phyloP scores from a whole-genome alignment of 257 asterid genomes.

The Thymus mandschuricus region DNA sequence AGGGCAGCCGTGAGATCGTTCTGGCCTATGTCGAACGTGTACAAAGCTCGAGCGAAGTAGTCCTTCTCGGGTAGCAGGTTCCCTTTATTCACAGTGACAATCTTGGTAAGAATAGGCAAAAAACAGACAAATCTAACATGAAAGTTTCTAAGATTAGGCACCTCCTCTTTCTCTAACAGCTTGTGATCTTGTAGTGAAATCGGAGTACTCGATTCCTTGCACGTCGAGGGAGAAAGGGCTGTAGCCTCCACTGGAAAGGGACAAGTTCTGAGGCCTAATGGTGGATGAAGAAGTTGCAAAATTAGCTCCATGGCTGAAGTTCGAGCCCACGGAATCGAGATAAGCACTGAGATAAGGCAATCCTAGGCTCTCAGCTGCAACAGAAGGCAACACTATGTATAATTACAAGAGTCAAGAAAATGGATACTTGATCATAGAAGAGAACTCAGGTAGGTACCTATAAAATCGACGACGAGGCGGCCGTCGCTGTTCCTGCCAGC shows the following conservation, averaged over 20 bases:
- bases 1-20: conserved; percentile 79
- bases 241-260: conserved; percentile 68
- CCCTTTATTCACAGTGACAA: conserved; percentile 22
- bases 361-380: conserved; percentile 56
- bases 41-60: conserved; percentile 55
- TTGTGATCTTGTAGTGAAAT: background rate
- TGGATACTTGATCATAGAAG: background rate
- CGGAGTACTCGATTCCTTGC: background rate
- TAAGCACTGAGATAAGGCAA: conserved; percentile 64
- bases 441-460: conserved; percentile 34
- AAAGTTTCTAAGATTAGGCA: conserved; percentile 9
- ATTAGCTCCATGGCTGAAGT: conserved; percentile 83
- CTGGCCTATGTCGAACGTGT: conserved; percentile 82
- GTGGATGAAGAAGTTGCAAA: conserved; percentile 87
- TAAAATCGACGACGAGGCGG: conserved; percentile 65
- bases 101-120: background rate
- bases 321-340: conserved; percentile 81
- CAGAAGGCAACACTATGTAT: background rate
- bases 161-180: conserved; percentile 31
- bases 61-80: conserved; percentile 51
- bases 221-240: conserved; percentile 50
- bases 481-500: conserved; percentile 69
- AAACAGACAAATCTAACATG: background rate
- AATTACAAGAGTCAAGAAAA: background rate
- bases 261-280: conserved; percentile 72